Evolutionary conservation across 495 filamentous ascomycete species (phyloP).

Genomic region (Terfezia boudieri): DNA sequence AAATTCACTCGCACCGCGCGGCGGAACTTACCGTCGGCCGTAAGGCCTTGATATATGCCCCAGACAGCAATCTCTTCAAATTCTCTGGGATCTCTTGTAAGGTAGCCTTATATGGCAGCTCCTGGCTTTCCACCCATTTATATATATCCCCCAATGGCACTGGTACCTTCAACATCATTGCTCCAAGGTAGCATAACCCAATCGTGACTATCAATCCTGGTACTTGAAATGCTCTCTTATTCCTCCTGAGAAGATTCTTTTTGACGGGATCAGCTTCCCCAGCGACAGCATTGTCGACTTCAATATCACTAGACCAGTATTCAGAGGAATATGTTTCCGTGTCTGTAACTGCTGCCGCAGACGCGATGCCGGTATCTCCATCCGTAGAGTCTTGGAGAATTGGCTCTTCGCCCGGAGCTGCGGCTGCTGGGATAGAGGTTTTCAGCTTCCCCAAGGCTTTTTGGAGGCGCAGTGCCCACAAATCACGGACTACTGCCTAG

Average conservation of each 20-base stretch:
- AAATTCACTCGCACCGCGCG: no score
- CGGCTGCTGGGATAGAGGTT: constrained; percentile 18
- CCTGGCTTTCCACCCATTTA: constrained; percentile 24
- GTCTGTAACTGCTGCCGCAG: constrained; percentile 19
- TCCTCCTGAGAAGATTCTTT: constrained; percentile 4
- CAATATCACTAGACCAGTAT: constrained; percentile 32
- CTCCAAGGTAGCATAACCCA: constrained; percentile 43
- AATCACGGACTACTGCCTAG: constrained; percentile 34
- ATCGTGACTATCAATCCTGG: constrained; percentile 36
- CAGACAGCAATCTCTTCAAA: constrained; percentile 40
- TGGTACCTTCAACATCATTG: constrained; percentile 39
- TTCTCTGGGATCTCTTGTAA: constrained; percentile 36
- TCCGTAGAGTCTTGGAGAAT: background rate
- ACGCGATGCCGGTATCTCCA: constrained; percentile 3
- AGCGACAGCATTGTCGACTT: constrained; percentile 8
- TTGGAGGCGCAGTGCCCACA: constrained; percentile 46
- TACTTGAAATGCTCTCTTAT: background rate
- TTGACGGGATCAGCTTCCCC: constrained; percentile 16
- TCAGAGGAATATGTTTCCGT: constrained; percentile 15
- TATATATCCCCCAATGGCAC: constrained; percentile 40
- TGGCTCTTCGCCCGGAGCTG: background rate
- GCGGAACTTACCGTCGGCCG: constrained; percentile 28
- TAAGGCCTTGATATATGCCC: constrained; percentile 33
- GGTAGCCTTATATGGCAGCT: constrained; percentile 21
- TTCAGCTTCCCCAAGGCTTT: constrained; percentile 24